phyloP scores from a whole-genome alignment of 2,329 filamentous ascomycete genomes.

The Penicillium janthinellum region DNA sequence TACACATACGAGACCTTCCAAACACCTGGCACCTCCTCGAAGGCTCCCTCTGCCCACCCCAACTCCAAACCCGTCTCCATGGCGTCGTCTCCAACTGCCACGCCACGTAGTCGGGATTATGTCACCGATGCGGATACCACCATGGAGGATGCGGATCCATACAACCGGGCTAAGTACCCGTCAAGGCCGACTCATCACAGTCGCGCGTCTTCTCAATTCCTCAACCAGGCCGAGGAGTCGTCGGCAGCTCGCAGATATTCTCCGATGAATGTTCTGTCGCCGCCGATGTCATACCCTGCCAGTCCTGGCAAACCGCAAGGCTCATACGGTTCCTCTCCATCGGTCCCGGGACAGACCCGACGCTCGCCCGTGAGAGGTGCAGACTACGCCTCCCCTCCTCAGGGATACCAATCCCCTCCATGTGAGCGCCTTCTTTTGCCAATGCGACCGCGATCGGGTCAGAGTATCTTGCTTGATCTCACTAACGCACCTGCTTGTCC shows the following conservation, averaged over 20 bases:
- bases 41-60: constrained; percentile 38
- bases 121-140: constrained; percentile 71
- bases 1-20: constrained; percentile 72
- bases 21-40: constrained; percentile 38
- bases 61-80: constrained; percentile 56
- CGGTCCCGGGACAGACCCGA: constrained; percentile 54
- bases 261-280: constrained; percentile 87
- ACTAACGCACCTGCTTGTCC: not conserved
- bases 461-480: not conserved
- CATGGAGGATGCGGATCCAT: constrained; percentile 90
- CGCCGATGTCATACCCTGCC: constrained; percentile 74
- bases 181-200: constrained; percentile 72
- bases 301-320: constrained; percentile 59
- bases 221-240: constrained; percentile 69
- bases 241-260: constrained; percentile 89
- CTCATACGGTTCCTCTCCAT: constrained; percentile 57
- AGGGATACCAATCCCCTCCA: constrained; percentile 62
- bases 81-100: constrained; percentile 60
- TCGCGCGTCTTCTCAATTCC: constrained; percentile 72
- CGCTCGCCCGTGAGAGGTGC: constrained; percentile 76
- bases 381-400: constrained; percentile 59
- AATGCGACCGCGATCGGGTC: not conserved
- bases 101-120: constrained; percentile 64
- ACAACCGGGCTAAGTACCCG: constrained; percentile 83
- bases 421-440: constrained; percentile 41